phyloP scores from a whole-genome alignment of 768 basidiomycete species.

The Fibroporia radiculosa region DNA sequence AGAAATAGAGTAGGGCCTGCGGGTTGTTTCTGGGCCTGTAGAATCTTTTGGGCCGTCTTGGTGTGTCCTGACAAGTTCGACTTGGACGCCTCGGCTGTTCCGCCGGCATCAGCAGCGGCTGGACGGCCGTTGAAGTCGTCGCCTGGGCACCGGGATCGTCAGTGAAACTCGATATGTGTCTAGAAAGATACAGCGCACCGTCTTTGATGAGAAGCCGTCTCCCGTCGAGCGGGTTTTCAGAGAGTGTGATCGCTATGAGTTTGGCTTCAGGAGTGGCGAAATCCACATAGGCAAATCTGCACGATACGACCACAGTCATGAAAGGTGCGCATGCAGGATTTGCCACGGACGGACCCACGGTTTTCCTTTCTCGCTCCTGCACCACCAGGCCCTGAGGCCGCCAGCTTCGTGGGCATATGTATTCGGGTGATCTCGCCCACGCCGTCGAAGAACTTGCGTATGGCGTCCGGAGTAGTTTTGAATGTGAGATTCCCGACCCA shows the following conservation, averaged over 20 bases:
- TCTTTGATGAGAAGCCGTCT: conserved; percentile 90
- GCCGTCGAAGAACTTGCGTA: conserved; percentile 63
- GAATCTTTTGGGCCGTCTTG: conserved; percentile 72
- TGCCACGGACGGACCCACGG: conserved; percentile 50
- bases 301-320: not conserved
- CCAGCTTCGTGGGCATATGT: conserved; percentile 77
- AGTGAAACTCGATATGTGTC: not conserved
- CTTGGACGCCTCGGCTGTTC: conserved; percentile 9
- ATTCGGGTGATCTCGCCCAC: conserved; percentile 72
- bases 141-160: conserved; percentile 35
- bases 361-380: conserved; percentile 52
- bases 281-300: conserved; percentile 94
- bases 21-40: conserved; percentile 72
- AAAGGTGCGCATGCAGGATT: not conserved
- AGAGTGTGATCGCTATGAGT: conserved; percentile 63
- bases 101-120: conserved; percentile 27
- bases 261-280: conserved; percentile 77
- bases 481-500: conserved; percentile 96
- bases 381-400: conserved; percentile 29
- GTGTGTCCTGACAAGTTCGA: conserved; percentile 33
- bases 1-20: conserved; percentile 84
- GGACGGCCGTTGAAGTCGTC: conserved; percentile 70
- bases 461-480: conserved; percentile 73
- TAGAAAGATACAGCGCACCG: conserved; percentile 33
- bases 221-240: conserved; percentile 79